Evolutionary conservation across 768 basidiomycete species (phyloP), one percentile per base, ranked within the genome.

Genomic region (Boletus edulis): DNA sequence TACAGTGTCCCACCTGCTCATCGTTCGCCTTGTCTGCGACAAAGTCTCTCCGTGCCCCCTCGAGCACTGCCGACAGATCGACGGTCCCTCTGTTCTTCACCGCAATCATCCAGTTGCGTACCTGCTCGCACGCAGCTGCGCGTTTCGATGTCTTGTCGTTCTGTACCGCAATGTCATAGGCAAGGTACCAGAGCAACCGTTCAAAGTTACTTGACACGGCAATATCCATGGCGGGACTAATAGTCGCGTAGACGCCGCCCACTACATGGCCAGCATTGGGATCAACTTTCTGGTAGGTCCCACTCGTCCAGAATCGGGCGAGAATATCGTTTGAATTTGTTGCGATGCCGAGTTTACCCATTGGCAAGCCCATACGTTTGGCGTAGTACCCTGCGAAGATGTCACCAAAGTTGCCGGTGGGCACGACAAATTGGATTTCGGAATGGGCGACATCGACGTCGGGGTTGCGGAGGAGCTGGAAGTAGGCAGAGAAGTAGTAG

Each of bases 261-360:
- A 65, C 62, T 17, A 67, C 56, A 2, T 65, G 60, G 9, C 63
- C 62, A 29, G 67, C 55, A 11, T 70, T 62, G 13, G 85, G 81
- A 60, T 86, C 85, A 3, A 84, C 77, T 74, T 92, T 93, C 68
- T 96, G 94, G 72, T 99, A 99, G 58, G 79, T 78, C 3, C 97
- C 97, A 51, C 81, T 87, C 71, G 80, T 81, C 94, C 96, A 98
- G 78, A 98, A 98, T 35, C 96, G 78, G 5, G 93, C 82, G 20
- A 99, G 84, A 67, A 98, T 99, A 69, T 99, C 97, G 71, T 99
- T 99, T 52, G 89, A 85, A 72, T 99, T 99, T 24, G 97, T 99
- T 8, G 97, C 94, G 29, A 98, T 81, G 22, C 85, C 93, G 52
- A 99, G 81, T 65, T 87, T 84, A n/a, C 74, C 71, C 76, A 92